Evolutionary conservation across 345 rosid genomes (phyloP), one percentile per base, ranked within the genome.

Genomic region (Dipteronia sinensis): DNA sequence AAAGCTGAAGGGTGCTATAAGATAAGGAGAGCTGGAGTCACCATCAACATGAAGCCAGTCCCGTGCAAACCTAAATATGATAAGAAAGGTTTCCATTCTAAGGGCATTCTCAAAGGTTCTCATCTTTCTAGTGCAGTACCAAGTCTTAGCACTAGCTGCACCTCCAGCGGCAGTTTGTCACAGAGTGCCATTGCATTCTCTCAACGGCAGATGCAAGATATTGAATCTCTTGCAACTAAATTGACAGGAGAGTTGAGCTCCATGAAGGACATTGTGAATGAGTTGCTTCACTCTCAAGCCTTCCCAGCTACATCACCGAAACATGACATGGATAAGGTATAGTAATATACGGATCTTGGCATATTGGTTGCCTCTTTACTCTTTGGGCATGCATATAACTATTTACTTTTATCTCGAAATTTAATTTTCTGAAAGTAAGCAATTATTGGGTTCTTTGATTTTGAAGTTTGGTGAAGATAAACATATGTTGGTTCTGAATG

Each of bases 151-250:
- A 77, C 83, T 25, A 82, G 89, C 65, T 65, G 83, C 83, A 47
- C 79, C 74, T 83, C 93, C 38, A 61, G 78, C 49, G 83, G 83
- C 75, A 87, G 82, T 53, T 91, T 86, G 82, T 81, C 97, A 72
- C 86, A 89, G 85, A 92, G 84, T 78, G 97, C 90, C 70, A 86
- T 92, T 81, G 80, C 82, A 73, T 96, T 94, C 87, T 88, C 97
- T 7, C 93, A 90, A 86, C 82, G 87, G 69, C 97, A 91, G 85
- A 83, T 94, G 92, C 88, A 68, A 62, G 98, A 89, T 80, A 80
- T 88, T 65, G 90, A 87, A 69, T 78, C 77, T 72, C 76, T 94
- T 74, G 83, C 97, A 62, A 74, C 83, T 46, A 92, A 83, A 83
- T 97, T 92, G 81, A 79, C 89, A 11, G 84, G 76, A 40, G 95